Percentiles rank a stretch among this genome's conserved stretches.
These are phyloP conservation scores for Rubus parviflorus DNA, from an alignment of 306 rosid species.

Conservation along the genomic window DNA sequence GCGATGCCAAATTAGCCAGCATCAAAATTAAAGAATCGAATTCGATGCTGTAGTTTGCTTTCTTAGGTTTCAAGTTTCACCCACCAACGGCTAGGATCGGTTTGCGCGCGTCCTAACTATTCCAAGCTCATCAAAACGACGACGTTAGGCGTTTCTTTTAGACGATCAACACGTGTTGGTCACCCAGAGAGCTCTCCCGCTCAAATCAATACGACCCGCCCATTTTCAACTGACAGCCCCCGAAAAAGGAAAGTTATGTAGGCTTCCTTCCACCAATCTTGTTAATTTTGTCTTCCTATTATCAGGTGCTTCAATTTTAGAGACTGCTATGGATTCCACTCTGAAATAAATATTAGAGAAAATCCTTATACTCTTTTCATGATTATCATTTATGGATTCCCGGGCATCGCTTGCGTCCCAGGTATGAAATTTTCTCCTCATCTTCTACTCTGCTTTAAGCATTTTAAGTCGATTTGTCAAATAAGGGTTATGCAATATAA, in stretches of 20 bases:
- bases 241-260: background rate
- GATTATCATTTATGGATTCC: constrained; percentile 25
- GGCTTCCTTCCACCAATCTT: constrained; percentile 21
- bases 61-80: background rate
- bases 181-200: constrained; percentile 5
- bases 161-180: background rate
- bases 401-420: constrained; percentile 13
- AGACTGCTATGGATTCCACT: background rate
- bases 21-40: constrained; percentile 35
- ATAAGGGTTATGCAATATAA: background rate
- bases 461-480: background rate
- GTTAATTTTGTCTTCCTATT: background rate
- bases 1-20: constrained; percentile 34
- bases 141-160: background rate
- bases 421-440: constrained; percentile 9
- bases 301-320: constrained; percentile 17
- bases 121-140: background rate
- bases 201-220: constrained; percentile 9
- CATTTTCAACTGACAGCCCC: background rate
- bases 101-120: background rate
- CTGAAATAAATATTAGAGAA: background rate
- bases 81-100: constrained; percentile 17
- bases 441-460: background rate
- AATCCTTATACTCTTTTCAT: background rate
- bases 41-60: constrained; percentile 31